Percentiles rank a stretch among this genome's conserved stretches.
Evolutionary conservation across 371 early-diverging fungal genomes (phyloP).

Genomic region (Syncephalastrum sp.): DNA sequence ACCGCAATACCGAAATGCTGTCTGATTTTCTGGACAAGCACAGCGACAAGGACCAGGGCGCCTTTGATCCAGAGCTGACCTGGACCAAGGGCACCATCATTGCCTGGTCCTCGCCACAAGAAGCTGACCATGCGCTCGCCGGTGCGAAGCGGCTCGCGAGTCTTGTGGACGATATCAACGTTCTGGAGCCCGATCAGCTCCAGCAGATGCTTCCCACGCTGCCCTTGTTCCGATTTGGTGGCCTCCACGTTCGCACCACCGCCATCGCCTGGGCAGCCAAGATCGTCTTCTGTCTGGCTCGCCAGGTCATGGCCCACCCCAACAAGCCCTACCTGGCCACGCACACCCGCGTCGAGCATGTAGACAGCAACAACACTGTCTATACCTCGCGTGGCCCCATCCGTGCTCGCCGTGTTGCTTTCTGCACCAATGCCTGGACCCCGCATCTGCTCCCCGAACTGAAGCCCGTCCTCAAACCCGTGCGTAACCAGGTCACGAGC

Average conservation of each 20-base stretch:
- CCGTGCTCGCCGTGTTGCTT: slow-evolving; percentile 33
- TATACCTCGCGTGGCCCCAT: slow-evolving; percentile 28
- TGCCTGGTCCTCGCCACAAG: slow-evolving; percentile 26
- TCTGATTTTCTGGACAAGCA: slow-evolving; percentile 23
- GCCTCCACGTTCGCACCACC: slow-evolving; percentile 27
- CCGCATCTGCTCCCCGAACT: slow-evolving; percentile 19
- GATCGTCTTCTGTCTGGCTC: slow-evolving; percentile 39
- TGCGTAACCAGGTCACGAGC: slow-evolving; percentile 54
- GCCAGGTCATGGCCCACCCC: slow-evolving; percentile 12
- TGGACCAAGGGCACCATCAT: slow-evolving; percentile 37
- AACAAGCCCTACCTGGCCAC: slow-evolving; percentile 19
- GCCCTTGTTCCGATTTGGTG: slow-evolving; percentile 27
- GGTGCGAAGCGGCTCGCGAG: slow-evolving; percentile 23
- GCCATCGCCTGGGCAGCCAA: slow-evolving; percentile 44
- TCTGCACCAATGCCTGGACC: slow-evolving; percentile 54
- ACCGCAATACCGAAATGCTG: slow-evolving; percentile 29
- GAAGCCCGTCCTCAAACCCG: slow-evolving; percentile 28
- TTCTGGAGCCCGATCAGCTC: slow-evolving; percentile 16
- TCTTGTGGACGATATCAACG: slow-evolving; percentile 8
- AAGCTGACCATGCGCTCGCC: slow-evolving; percentile 18
- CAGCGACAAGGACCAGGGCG: slow-evolving; percentile 24
- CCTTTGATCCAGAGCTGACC: slow-evolving; percentile 37
- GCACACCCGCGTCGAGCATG: slow-evolving; percentile 13
- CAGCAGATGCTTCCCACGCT: slow-evolving; percentile 16
- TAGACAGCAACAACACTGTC: slow-evolving; percentile 13